Base-by-base conservation (phyloP, 345 rosid genomes). In the Lenwebbia sp. region DNA sequence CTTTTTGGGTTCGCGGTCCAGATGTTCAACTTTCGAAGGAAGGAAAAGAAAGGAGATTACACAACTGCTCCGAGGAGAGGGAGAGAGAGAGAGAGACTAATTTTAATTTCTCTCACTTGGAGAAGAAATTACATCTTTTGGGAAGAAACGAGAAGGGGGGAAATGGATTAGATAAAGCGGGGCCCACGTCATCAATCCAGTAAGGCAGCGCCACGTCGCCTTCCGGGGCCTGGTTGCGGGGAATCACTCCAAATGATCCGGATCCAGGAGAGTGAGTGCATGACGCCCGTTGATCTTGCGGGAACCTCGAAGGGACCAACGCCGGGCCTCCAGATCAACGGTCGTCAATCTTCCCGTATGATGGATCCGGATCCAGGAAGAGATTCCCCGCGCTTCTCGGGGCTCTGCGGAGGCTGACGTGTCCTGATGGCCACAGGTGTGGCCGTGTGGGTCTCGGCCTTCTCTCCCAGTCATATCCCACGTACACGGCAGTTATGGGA, bases 11-110 rank as follows among this genome's bases (percentile, higher is more conserved):
- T 85, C 83, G 86, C 86, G 62, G 83, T 70, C 86, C 55, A 85
- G 86, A 37, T 65, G 74, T 85, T 85, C 76, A 57, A 86, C 87
- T 86, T 81, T 56, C 84, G 50, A n/a, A 23, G 25, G 84, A 47
- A 51, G 58, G 33, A 40, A 65, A 37, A 4, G 33, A 23, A 37
- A 70, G 21, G 47, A 70, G 14, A 70, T 10, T 17, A 9, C 26
- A 19, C 81, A 37, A 70, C 81, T 70, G 47, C 81, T 37, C 47
- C 81, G 26, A 21, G 76, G 75, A 26, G 54, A 19, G 58, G 6
- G 58, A 40, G 50, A 83, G 83, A 85, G 60, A 30, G 57, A n/a
- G 84, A 30, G 60, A 50, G 40, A 4, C 78, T 33, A 19, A 37
- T 70, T 70, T 70, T 70, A 70, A 21, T 37, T 70, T 70, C 81